Conservation (phyloP, 78 protist species). For the Guillardia theta region DNA sequence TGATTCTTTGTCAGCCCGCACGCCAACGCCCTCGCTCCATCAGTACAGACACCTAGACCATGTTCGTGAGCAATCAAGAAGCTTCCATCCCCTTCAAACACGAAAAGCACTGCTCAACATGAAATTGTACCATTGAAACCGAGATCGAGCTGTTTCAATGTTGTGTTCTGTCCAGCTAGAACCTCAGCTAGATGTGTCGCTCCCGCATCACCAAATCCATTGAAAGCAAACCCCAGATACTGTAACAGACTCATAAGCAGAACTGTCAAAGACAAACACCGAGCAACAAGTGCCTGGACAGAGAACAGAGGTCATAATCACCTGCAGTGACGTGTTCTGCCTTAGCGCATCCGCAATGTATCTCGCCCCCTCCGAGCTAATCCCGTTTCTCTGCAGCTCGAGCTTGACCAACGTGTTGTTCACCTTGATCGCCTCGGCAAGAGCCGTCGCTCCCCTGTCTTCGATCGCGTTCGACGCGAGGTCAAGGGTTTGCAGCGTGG, state of each 20-base stretch:
- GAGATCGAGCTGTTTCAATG: neutral
- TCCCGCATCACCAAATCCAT: neutral
- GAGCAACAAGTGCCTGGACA: too few relatives aligned
- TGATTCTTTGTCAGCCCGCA: neutral
- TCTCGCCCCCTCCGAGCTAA: slow-evolving; percentile 9
- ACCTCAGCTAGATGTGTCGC: neutral
- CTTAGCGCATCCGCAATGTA: neutral
- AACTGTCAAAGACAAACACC: neutral
- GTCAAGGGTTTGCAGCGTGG: neutral
- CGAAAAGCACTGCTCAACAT: too few relatives aligned
- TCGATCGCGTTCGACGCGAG: slow-evolving; percentile 17
- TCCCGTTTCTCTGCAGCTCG: slow-evolving; percentile 31
- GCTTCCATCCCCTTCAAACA: too few relatives aligned
- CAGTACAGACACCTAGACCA: neutral
- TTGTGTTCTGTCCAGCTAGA: neutral
- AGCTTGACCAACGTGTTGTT: neutral
- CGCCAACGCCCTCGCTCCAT: neutral
- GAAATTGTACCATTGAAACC: neutral
- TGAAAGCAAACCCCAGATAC: neutral
- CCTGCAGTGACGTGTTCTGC: neutral
- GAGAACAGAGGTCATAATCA: neutral
- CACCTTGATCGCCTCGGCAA: neutral
- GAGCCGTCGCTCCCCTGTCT: neutral
- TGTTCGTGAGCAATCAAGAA: too few relatives aligned
- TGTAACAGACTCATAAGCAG: neutral